Evolutionary conservation across 257 asterid species (phyloP), one percentile per base, ranked within the genome.

Genomic region (Solanum gandarillasii): DNA sequence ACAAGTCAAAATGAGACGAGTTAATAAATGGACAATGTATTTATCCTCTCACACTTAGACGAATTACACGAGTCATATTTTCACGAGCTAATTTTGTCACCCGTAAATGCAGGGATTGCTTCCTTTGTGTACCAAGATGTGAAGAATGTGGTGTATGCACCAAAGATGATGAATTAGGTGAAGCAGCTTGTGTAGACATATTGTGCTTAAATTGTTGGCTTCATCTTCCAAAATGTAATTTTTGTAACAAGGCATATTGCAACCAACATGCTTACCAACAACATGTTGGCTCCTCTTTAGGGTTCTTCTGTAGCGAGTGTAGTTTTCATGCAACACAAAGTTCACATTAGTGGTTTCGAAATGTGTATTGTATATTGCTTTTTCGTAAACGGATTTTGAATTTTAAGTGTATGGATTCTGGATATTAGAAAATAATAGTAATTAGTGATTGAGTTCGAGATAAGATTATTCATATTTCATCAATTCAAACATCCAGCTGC

Each of bases 231-330:
- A 96, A 96, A 83, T 95, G 99, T 41, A 89, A 65, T 84, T 92
- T 92, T 82, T 96, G 98, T 70, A 96, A 94, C 65, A 96, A 91
- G 89, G 95, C 99, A 25, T 93, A 92, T 46, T 96, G 99, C 86
- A 91, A 62, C 10, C 85, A 52, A n/a, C 99, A 96, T 91, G 91
- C 87, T 32, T 86, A 90, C 65, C 93, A 62, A 84, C 89, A 89
- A 87, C 65, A 87, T 79, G 48, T 83, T 0, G 92, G 36, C 29
- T 52, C 62, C 18, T 52, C 62, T 52, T 52, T 21, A 32, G 94
- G 94, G 10, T 94, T 92, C 75, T 60, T 95, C 3, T 94, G 99
- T 83, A 90, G 65, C 46, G 12, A 89, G 70, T 96, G 98, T 87
- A 86, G 38, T 35, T 35, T 35, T 35, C 38, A 87, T 48, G 90